A percentile compares a stretch with the other conserved stretches of the same genome.
Conservation (phyloP, 2,329 filamentous ascomycete genomes). For the Dactylellina cionopaga region DNA sequence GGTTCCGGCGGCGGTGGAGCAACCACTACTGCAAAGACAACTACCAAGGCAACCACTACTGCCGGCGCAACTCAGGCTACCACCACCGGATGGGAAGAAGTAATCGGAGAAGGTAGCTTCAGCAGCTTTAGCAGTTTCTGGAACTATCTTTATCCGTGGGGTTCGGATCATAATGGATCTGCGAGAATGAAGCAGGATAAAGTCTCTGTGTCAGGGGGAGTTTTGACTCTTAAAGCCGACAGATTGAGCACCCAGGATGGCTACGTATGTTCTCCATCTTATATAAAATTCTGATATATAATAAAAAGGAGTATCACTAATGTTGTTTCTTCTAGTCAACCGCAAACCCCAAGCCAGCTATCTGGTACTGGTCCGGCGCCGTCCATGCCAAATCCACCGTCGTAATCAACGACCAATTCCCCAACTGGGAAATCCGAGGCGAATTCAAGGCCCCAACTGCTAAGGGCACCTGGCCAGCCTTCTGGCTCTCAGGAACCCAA, state of each 20-base stretch:
- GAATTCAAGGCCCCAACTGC: slow-evolving; percentile 62
- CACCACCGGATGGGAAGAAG: slow-evolving; percentile 32
- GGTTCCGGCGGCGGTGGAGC: slow-evolving; percentile 16
- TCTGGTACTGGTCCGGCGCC: slow-evolving; percentile 67
- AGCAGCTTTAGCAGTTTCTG: slow-evolving; percentile 60
- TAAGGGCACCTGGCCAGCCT: slow-evolving; percentile 67
- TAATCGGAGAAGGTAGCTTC: slow-evolving; percentile 49
- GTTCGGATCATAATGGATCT: slow-evolving; percentile 68
- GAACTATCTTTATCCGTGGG: slow-evolving; percentile 69
- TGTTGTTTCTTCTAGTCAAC: slow-evolving; percentile 48
- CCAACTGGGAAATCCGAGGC: slow-evolving; percentile 62
- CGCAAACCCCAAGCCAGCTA: slow-evolving; percentile 59
- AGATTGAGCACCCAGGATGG: slow-evolving; percentile 62
- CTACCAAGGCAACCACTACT: slow-evolving; percentile 14
- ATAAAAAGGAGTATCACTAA: not conserved
- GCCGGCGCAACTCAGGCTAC: not conserved
- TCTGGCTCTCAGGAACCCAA: slow-evolving; percentile 68
- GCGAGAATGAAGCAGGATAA: slow-evolving; percentile 67
- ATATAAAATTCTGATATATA: not conserved
- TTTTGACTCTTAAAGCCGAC: slow-evolving; percentile 65
- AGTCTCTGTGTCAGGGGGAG: slow-evolving; percentile 62
- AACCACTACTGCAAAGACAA: slow-evolving; percentile 20
- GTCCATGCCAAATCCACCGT: slow-evolving; percentile 60
- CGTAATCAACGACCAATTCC: slow-evolving; percentile 61
- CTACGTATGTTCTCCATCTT: slow-evolving; percentile 39